Conservation (phyloP, 352 stramenopile genomes). For the Peronospora tabacina region DNA sequence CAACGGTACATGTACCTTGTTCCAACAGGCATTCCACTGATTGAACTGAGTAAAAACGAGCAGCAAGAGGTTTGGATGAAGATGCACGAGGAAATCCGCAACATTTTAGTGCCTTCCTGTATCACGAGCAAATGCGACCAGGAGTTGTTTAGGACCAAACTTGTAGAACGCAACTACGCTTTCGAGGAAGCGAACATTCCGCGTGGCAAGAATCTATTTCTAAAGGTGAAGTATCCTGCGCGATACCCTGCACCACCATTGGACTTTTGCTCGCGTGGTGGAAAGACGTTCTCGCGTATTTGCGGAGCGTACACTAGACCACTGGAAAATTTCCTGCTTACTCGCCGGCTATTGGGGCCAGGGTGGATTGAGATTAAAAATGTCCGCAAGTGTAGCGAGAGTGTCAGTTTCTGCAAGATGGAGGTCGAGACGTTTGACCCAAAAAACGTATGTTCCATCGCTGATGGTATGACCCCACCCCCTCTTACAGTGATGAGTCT, state of each 20-base stretch:
- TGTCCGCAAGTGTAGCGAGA: slow-evolving; percentile 61
- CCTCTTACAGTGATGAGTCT: slow-evolving; percentile 94
- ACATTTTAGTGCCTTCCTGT: slow-evolving; percentile 84
- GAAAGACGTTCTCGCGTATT: slow-evolving; percentile 91
- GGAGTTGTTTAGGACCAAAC: slow-evolving; percentile 89
- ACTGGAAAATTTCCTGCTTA: slow-evolving; percentile 97
- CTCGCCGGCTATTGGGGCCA: slow-evolving; percentile 95
- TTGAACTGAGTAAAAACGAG: slow-evolving; percentile 89
- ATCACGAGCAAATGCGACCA: slow-evolving; percentile 71
- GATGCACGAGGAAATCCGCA: slow-evolving; percentile 87
- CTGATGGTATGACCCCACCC: slow-evolving; percentile 64
- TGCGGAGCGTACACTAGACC: slow-evolving; percentile 90
- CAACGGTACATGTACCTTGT: slow-evolving; percentile 94
- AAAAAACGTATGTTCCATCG: slow-evolving; percentile 85
- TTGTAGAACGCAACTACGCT: slow-evolving; percentile 94
- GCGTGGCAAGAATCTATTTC: slow-evolving; percentile 90
- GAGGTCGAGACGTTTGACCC: slow-evolving; percentile 91
- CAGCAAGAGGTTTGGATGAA: slow-evolving; percentile 80
- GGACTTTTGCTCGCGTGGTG: slow-evolving; percentile 83
- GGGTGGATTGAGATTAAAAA: slow-evolving; percentile 95
- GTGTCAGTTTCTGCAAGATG: slow-evolving; percentile 89
- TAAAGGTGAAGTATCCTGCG: slow-evolving; percentile 97
- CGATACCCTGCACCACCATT: slow-evolving; percentile 83
- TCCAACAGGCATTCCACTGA: slow-evolving; percentile 38
- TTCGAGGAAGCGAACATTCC: slow-evolving; percentile 96